These are phyloP conservation scores for Kwoniella newhampshirensis DNA, from an alignment of 768 basidiomycete genomes.

Conservation along the genomic window DNA sequence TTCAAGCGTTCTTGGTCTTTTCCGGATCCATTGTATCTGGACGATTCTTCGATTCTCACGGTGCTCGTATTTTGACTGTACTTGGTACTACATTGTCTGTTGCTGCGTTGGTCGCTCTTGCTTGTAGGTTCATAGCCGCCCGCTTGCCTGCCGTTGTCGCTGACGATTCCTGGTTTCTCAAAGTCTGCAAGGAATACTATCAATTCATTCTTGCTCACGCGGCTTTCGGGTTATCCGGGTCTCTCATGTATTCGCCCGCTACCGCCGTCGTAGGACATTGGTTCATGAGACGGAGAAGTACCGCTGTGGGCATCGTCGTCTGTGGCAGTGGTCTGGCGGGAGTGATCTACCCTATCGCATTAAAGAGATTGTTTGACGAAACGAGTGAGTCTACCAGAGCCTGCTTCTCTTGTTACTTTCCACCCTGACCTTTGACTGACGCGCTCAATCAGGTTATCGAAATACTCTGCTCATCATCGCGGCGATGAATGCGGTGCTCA, in stretches of 20 bases:
- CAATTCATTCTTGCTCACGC: constrained; percentile 50
- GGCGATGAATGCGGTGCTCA: constrained; percentile 44
- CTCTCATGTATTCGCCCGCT: constrained; percentile 41
- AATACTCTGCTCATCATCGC: constrained; percentile 45
- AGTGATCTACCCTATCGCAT: constrained; percentile 48
- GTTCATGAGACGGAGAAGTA: constrained; percentile 44
- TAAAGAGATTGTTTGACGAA: constrained; percentile 36
- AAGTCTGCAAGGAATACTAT: constrained; percentile 49
- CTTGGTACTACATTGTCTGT: constrained; percentile 33
- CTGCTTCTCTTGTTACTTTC: neutral
- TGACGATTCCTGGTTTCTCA: too few relatives aligned
- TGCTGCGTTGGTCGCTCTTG: constrained; percentile 37
- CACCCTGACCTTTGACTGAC: neutral
- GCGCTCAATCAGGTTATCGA: constrained; percentile 31
- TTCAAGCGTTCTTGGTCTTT: constrained; percentile 40
- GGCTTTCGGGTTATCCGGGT: constrained; percentile 42
- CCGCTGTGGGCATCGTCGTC: constrained; percentile 46
- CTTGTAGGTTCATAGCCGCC: constrained; percentile 35
- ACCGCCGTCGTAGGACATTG: constrained; percentile 49
- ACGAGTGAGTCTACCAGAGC: constrained; percentile 24
- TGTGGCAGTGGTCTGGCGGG: constrained; percentile 47
- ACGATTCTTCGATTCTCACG: constrained; percentile 48
- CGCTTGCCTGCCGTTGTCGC: neutral
- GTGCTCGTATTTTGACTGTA: constrained; percentile 32
- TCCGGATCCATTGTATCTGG: constrained; percentile 37